A percentile compares a stretch with the other conserved stretches of the same genome.
These are phyloP conservation scores for Pyrenophora graminea DNA, from an alignment of 2,329 filamentous ascomycete species.

Conservation along the genomic window DNA sequence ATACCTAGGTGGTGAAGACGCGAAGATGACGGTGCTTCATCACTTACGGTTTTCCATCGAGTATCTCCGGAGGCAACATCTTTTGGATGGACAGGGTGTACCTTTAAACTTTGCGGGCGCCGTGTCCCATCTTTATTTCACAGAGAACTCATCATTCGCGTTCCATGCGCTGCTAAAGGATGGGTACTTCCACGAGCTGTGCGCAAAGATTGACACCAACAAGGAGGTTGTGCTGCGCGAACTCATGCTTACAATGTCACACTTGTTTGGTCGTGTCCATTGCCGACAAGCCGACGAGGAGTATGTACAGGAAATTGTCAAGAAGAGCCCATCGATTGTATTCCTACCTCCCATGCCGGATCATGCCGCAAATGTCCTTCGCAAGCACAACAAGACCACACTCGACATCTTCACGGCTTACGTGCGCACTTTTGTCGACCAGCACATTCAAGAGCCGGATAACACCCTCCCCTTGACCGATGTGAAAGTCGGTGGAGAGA, in stretches of 20 bases:
- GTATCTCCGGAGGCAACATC: constrained; percentile 70
- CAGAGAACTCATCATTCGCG: constrained; percentile 74
- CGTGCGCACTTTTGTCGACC: constrained; percentile 68
- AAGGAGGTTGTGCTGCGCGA: constrained; percentile 58
- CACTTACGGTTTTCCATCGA: constrained; percentile 82
- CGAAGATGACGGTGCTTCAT: constrained; percentile 71
- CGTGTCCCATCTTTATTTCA: constrained; percentile 75
- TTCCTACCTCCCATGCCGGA: constrained; percentile 67
- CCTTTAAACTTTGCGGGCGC: constrained; percentile 74
- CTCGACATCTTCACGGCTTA: constrained; percentile 70
- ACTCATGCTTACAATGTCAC: constrained; percentile 70
- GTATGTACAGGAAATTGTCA: constrained; percentile 55
- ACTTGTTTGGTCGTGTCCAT: constrained; percentile 69
- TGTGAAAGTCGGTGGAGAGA: constrained; percentile 49
- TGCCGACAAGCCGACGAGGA: constrained; percentile 54
- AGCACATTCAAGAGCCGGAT: constrained; percentile 63
- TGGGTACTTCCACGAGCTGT: constrained; percentile 71
- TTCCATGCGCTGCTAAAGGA: constrained; percentile 74
- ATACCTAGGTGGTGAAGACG: constrained; percentile 70
- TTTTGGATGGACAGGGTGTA: constrained; percentile 63
- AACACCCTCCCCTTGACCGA: constrained; percentile 63
- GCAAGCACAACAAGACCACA: constrained; percentile 67
- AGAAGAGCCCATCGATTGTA: constrained; percentile 65
- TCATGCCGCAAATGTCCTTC: constrained; percentile 60
- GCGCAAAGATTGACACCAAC: constrained; percentile 59